Conservation (phyloP, 2,329 filamentous ascomycete genomes). For the Fusarium albidum region DNA sequence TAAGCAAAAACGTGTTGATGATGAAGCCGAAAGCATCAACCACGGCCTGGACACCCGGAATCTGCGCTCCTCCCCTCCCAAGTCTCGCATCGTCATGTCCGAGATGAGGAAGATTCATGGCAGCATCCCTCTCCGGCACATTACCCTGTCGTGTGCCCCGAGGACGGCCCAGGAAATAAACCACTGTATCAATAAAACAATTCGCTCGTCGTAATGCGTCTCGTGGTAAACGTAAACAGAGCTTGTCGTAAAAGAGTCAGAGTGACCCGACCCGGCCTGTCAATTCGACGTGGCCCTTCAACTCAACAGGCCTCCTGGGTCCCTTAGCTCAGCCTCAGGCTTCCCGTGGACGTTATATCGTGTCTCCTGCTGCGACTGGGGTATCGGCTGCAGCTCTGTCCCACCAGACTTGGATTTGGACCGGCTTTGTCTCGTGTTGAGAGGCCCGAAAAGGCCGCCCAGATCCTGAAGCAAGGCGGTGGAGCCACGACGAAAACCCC, state of each 20-base stretch:
- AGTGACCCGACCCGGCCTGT: neutral
- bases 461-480: constrained; percentile 67
- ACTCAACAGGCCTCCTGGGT: constrained; percentile 52
- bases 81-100: constrained; percentile 3
- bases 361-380: constrained; percentile 50
- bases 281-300: constrained; percentile 23
- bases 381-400: constrained; percentile 58
- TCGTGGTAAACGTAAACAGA: constrained; percentile 17
- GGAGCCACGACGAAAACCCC: constrained; percentile 62
- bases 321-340: constrained; percentile 46
- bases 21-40: constrained; percentile 10
- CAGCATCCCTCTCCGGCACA: constrained; percentile 4
- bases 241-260: constrained; percentile 19
- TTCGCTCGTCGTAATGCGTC: constrained; percentile 28
- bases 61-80: constrained; percentile 1
- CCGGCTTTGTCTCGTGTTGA: constrained; percentile 43
- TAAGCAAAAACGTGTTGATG: constrained; percentile 6
- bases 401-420: constrained; percentile 44
- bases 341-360: constrained; percentile 43
- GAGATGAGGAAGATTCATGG: constrained; percentile 1
- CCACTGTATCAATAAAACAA: constrained; percentile 11
- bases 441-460: constrained; percentile 60
- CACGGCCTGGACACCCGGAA: constrained; percentile 1
- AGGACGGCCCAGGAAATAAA: constrained; percentile 6
- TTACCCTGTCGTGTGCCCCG: constrained; percentile 22